A percentile compares a stretch with the other conserved stretches of the same genome.
Conservation (phyloP, 805 yeast species). For the Kodamaea leandrae region DNA sequence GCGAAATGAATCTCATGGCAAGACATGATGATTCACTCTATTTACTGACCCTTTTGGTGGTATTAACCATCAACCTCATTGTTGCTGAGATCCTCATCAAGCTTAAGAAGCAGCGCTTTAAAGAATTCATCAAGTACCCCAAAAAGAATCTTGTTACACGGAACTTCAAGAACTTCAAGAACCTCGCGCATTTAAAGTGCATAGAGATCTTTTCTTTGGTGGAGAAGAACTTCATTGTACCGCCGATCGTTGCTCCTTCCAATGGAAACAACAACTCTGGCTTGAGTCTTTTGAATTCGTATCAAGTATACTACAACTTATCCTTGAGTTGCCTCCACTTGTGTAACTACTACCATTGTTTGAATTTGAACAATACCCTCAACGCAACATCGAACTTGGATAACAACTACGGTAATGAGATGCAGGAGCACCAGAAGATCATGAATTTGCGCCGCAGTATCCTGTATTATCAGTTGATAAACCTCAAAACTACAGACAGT, state of each 20-base stretch:
- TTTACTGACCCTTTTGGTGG: slow-evolving; percentile 25
- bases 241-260: slow-evolving; percentile 15
- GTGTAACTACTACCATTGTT: slow-evolving; percentile 30
- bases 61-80: slow-evolving; percentile 26
- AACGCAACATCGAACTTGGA: slow-evolving; percentile 12
- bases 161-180: slow-evolving; percentile 25
- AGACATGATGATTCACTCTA: slow-evolving; percentile 27
- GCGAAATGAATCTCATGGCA: slow-evolving; percentile 18
- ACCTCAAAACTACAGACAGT: slow-evolving; percentile 22
- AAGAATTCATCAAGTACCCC: slow-evolving; percentile 18
- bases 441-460: slow-evolving; percentile 28
- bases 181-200: slow-evolving; percentile 25
- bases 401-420: slow-evolving; percentile 19
- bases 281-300: slow-evolving; percentile 18
- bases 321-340: slow-evolving; percentile 28
- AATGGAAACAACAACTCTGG: slow-evolving; percentile 8
- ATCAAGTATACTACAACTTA: slow-evolving; percentile 31
- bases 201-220: slow-evolving; percentile 27
- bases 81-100: slow-evolving; percentile 30
- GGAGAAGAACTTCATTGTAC: slow-evolving; percentile 21
- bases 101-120: slow-evolving; percentile 25
- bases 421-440: slow-evolving; percentile 32
- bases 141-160: slow-evolving; percentile 16
- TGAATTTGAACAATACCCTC: slow-evolving; percentile 26
- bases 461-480: slow-evolving; percentile 30